Evolutionary conservation across 2,329 filamentous ascomycete species (phyloP).

Genomic region (Fusarium pseudonygamai): DNA sequence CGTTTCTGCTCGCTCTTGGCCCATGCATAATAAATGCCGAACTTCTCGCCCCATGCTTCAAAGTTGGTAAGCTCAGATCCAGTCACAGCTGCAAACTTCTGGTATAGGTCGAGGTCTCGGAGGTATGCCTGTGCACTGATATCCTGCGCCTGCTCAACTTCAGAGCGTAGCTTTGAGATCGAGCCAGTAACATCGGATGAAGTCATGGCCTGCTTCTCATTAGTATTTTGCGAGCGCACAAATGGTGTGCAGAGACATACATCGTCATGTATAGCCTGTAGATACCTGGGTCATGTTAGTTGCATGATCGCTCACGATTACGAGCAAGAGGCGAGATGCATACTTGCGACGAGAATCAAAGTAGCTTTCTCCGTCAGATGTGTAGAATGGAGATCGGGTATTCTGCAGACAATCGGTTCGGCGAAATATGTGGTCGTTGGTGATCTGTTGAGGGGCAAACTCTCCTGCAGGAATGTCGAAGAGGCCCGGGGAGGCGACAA

Average conservation of each 20-base stretch:
- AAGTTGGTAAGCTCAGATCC: background rate
- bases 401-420: background rate
- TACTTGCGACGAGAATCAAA: background rate
- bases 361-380: background rate
- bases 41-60: background rate
- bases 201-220: background rate
- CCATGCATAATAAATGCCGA: background rate
- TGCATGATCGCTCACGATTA: fast-evolving
- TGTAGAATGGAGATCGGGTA: background rate
- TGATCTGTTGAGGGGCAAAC: background rate
- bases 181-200: background rate
- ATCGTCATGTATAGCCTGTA: background rate
- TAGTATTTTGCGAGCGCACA: fast-evolving
- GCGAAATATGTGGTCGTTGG: background rate
- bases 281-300: background rate
- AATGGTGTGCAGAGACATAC: background rate
- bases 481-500: background rate
- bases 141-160: background rate
- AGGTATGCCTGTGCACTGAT: background rate
- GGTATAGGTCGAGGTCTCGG: background rate
- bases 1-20: background rate
- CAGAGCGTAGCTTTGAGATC: background rate
- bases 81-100: background rate
- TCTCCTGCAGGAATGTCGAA: background rate
- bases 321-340: fast-evolving